A percentile compares a stretch with the other conserved stretches of the same genome.
Evolutionary conservation across 2,329 filamentous ascomycete species (phyloP).

Genomic region (Polychaeton citri): DNA sequence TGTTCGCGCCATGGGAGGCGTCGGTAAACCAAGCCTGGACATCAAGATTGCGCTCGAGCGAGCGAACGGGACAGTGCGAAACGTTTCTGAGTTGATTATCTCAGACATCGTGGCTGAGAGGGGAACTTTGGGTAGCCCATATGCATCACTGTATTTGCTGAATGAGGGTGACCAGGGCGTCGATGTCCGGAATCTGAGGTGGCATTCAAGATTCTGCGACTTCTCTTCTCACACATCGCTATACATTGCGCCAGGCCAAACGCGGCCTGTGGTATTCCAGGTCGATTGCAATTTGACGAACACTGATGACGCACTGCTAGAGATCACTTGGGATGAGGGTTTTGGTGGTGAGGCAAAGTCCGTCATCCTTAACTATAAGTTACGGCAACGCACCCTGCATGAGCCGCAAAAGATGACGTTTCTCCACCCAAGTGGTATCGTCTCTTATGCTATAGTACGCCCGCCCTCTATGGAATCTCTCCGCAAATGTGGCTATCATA

Average conservation of each 20-base stretch:
- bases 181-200: neutral
- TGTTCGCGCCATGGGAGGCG: constrained; percentile 42
- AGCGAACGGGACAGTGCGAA: constrained; percentile 8
- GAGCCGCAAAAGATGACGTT: constrained; percentile 42
- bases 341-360: neutral
- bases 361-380: neutral
- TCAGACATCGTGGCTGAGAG: constrained; percentile 36
- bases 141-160: constrained; percentile 36
- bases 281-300: constrained; percentile 14
- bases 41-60: constrained; percentile 24
- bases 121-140: constrained; percentile 32
- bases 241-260: constrained; percentile 25
- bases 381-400: constrained; percentile 11
- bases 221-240: constrained; percentile 6
- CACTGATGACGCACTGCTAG: constrained; percentile 1
- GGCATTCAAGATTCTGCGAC: neutral
- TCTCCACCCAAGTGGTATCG: constrained; percentile 38
- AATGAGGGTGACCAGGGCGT: constrained; percentile 24
- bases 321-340: constrained; percentile 3
- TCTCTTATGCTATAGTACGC: constrained; percentile 45
- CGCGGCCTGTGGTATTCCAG: constrained; percentile 26
- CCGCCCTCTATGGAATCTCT: constrained; percentile 33
- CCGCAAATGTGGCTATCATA: constrained; percentile 7
- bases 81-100: constrained; percentile 27
- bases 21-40: constrained; percentile 32